These are phyloP conservation scores for Cenchrus purpureus DNA, from an alignment of 176 grass and related monocot genomes.

Conservation along the genomic window DNA sequence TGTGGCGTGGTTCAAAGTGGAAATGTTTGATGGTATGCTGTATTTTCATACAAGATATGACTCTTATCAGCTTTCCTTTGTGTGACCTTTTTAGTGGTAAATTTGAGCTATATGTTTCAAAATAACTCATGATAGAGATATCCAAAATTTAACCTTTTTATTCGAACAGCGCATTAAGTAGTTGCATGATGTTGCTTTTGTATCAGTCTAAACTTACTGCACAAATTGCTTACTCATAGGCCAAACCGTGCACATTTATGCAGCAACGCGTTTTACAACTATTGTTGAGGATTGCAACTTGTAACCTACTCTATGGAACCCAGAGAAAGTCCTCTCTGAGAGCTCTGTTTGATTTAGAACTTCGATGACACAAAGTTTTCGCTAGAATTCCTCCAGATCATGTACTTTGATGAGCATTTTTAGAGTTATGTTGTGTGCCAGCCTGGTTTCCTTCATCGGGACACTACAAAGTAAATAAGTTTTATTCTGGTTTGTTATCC, in stretches of 20 bases:
- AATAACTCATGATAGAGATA: too few relatives aligned
- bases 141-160: not conserved
- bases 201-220: not conserved
- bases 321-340: not conserved
- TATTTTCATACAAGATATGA: not conserved
- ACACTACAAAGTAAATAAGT: not conserved
- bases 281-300: not conserved
- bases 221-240: not conserved
- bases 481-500: not conserved
- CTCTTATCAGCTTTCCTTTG: not conserved
- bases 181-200: not conserved
- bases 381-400: not conserved
- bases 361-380: not conserved
- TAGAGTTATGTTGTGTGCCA: not conserved
- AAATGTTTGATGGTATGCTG: slow-evolving; percentile 74
- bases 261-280: too few relatives aligned
- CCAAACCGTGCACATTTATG: not conserved
- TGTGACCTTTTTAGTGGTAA: not conserved
- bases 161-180: not conserved
- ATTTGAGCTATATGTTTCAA: not conserved
- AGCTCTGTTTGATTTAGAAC: not conserved
- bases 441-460: not conserved
- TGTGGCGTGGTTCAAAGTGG: slow-evolving; percentile 96
- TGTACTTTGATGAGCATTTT: slow-evolving; percentile 3
- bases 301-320: not conserved